Evolutionary conservation across 2,329 filamentous ascomycete species (phyloP), one percentile per base, ranked within the genome.

Genomic region (Colletotrichum endophyticum): DNA sequence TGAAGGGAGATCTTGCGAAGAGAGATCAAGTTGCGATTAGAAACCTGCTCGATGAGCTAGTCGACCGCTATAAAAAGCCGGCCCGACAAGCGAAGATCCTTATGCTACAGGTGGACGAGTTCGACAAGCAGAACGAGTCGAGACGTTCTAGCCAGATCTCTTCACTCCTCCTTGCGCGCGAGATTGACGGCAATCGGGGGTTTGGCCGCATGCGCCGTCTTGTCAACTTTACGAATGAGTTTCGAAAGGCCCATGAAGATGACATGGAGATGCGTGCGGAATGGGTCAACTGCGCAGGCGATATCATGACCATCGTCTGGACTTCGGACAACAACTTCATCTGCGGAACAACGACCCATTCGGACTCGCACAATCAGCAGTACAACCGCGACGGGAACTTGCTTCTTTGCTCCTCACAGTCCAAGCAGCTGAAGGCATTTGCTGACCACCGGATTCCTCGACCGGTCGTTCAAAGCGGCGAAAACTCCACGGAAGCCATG

Each of bases 301-400:
- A 93, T 79, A 89, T 93, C 59, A 86, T 88, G 27, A 90, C 91
- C 4, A 86, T 92, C 66, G 87, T 86, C 22, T 94, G 92, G 92
- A 84, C 90, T 0, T 89, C 89, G 0, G 80, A 89, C 25, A 81
- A 86, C n/a, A 84, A 85, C 19, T 91, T 93, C 68, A 80, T 93
- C n/a, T 92, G 91, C 77, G 92, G 92, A 39, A 91, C 92, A 0
- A 92, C 91, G 0, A 89, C 90, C 1, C 92, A 93, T 82, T 93
- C 91, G 1, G 92, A 93, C 78, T 84, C 86, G 0, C 90, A 92
- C 57, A 93, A 93, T 73, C 91, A 93, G 79, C 91, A 93, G 77
- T 93, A 94, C 80, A 94, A 94, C 79, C 92, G 91, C 78, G 88
- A 90, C 0, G 92, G 92, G 1, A 94, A 94, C 79, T 82, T 94